phyloP scores from a whole-genome alignment of 2,329 filamentous ascomycete species.

The Aphanocladium album region DNA sequence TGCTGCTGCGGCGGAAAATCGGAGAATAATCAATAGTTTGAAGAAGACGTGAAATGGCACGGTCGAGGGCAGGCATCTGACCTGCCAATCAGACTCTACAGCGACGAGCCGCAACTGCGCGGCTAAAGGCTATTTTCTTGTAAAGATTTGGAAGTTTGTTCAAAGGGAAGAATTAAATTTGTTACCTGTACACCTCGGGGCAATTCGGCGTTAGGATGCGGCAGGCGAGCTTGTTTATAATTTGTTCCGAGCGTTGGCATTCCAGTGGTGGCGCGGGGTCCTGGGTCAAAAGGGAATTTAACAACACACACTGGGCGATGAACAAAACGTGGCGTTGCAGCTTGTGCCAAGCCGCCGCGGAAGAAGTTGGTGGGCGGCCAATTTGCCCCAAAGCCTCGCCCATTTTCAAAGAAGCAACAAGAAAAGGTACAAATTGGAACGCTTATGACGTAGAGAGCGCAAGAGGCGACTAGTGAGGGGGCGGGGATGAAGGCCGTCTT shows the following conservation, averaged over 20 bases:
- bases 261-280: slow-evolving; percentile 2
- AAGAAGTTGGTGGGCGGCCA: not conserved
- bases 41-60: no score
- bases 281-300: no score
- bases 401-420: no score
- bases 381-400: no score
- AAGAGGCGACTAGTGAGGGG: not conserved
- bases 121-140: not conserved
- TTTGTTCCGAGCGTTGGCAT: not conserved
- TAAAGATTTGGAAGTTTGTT: no score
- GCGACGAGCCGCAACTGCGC: not conserved
- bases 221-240: not conserved
- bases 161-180: no score
- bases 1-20: no score
- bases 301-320: not conserved
- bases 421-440: no score
- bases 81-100: not conserved
- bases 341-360: not conserved
- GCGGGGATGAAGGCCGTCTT: not conserved
- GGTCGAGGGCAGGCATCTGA: no score
- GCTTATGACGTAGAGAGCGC: slow-evolving; percentile 1
- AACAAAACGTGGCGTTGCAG: not conserved
- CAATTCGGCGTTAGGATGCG: not conserved
- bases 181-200: not conserved
- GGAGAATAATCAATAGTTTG: no score